These are phyloP conservation scores for Flaveria bidentis DNA, from an alignment of 129 eudicot species.

Conservation along the genomic window DNA sequence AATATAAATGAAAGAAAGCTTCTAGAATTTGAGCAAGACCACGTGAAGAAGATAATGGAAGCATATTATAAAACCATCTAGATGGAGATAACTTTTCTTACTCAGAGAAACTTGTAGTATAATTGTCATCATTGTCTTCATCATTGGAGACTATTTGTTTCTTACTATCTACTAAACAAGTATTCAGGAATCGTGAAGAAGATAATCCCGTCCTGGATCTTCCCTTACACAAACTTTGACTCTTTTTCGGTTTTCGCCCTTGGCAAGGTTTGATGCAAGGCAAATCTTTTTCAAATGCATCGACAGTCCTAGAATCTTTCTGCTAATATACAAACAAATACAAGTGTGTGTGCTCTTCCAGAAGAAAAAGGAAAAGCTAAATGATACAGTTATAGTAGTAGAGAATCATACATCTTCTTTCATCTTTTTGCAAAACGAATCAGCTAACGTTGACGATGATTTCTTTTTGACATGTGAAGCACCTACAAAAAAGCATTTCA, in stretches of 20 bases:
- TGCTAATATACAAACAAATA: constrained; percentile 7
- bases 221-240: constrained; percentile 29
- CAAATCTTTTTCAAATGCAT: not conserved
- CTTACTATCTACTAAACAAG: constrained; percentile 31
- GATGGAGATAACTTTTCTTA: constrained; percentile 27
- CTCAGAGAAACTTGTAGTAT: constrained; percentile 42
- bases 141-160: constrained; percentile 29
- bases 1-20: no score
- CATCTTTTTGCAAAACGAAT: constrained; percentile 36
- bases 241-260: constrained; percentile 28
- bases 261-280: constrained; percentile 22
- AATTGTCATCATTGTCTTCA: constrained; percentile 11
- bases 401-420: constrained; percentile 40
- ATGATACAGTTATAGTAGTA: constrained; percentile 19
- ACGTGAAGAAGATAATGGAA: not conserved
- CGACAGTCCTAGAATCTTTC: not conserved
- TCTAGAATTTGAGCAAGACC: not conserved
- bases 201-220: constrained; percentile 27
- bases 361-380: constrained; percentile 5
- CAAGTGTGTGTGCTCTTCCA: constrained; percentile 16
- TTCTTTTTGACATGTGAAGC: constrained; percentile 37
- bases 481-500: constrained; percentile 41
- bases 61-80: not conserved
- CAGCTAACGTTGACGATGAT: constrained; percentile 40
- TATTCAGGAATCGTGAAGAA: constrained; percentile 37